Conservation (phyloP, 2,329 filamentous ascomycete species). For the Ceratocystis variospora region DNA sequence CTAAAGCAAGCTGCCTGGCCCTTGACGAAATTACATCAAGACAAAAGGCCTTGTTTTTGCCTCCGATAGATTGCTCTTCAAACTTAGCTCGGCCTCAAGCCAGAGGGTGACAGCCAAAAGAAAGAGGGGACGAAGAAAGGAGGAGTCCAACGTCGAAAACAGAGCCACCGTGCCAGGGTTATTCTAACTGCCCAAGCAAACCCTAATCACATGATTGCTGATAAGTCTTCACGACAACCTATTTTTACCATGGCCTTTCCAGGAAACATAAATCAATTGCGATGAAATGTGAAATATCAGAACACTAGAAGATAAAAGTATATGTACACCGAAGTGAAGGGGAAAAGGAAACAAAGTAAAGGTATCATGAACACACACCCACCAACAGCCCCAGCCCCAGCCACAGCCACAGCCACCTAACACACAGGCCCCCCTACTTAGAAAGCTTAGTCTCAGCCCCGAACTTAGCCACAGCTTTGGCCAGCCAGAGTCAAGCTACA, state of each 20-base stretch:
- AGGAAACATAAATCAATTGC: too few species aligned
- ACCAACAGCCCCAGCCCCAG: neutral
- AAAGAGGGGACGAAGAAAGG: neutral
- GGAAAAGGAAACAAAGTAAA: neutral
- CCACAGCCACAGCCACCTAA: neutral
- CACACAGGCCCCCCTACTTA: neutral
- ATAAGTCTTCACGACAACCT: too few species aligned
- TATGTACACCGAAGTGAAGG: neutral
- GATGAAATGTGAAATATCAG: too few species aligned
- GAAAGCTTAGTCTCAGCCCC: neutral
- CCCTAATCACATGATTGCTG: too few species aligned
- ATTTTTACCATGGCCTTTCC: too few species aligned
- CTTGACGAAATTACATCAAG: conserved; percentile 5
- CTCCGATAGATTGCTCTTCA: neutral
- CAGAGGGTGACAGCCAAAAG: neutral
- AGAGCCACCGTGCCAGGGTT: neutral
- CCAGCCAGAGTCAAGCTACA: neutral
- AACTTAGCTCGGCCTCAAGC: too few species aligned
- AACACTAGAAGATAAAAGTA: neutral
- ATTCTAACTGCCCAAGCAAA: neutral
- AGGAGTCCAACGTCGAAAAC: neutral
- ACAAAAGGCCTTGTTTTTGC: neutral
- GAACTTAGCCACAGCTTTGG: neutral
- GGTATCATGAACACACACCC: neutral
- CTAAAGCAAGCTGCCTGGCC: neutral